Conservation (phyloP, 495 filamentous ascomycete species). For the Penicillium pulvis region DNA sequence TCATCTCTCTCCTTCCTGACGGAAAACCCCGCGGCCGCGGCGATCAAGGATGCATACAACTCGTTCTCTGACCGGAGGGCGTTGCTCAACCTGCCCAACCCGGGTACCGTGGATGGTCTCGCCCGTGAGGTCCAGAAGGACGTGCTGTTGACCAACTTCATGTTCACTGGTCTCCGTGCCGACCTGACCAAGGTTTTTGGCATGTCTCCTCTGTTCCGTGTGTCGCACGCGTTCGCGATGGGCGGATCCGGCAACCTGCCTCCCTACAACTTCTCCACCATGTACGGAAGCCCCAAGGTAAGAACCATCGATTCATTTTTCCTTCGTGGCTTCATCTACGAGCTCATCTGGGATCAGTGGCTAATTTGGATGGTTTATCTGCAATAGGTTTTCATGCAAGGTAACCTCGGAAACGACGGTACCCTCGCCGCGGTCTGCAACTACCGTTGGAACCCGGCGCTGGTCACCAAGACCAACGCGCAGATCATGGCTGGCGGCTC, state of each 20-base stretch:
- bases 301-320: constrained; percentile 33
- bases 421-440: constrained; percentile 82
- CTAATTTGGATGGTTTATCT: constrained; percentile 7
- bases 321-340: background rate
- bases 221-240: constrained; percentile 94
- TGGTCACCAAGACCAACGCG: constrained; percentile 82
- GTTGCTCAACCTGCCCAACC: constrained; percentile 85
- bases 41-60: constrained; percentile 74
- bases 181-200: constrained; percentile 95
- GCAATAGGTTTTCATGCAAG: constrained; percentile 87
- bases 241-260: constrained; percentile 77
- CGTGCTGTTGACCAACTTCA: constrained; percentile 90
- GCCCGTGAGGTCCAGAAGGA: constrained; percentile 91
- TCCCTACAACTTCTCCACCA: constrained; percentile 90
- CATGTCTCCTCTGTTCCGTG: constrained; percentile 90
- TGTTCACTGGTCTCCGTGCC: constrained; percentile 92
- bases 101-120: constrained; percentile 89
- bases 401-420: constrained; percentile 88
- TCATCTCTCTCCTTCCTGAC: constrained; percentile 66
- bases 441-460: constrained; percentile 74
- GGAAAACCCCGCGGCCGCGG: constrained; percentile 68
- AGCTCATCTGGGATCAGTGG: background rate
- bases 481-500: constrained; percentile 69
- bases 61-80: constrained; percentile 84
- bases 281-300: constrained; percentile 92